phyloP scores from a whole-genome alignment of 306 rosid species.

The Vicia villosa region DNA sequence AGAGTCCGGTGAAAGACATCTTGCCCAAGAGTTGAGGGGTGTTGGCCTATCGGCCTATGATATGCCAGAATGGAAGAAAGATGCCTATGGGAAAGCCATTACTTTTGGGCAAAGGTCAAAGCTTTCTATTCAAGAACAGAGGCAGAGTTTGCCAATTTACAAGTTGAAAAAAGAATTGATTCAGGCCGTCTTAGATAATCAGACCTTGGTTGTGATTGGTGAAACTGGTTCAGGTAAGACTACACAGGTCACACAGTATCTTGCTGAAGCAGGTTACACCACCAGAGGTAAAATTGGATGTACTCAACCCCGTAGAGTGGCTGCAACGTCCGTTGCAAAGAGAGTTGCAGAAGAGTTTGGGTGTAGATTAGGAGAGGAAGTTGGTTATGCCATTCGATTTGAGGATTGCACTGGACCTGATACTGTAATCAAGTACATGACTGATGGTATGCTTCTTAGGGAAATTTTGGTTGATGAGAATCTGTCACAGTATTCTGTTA shows the following conservation, averaged over 20 bases:
- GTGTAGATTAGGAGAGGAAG: constrained; percentile 86
- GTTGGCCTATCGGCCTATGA: constrained; percentile 90
- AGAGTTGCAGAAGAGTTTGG: constrained; percentile 94
- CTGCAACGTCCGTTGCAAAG: constrained; percentile 92
- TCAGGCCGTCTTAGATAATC: constrained; percentile 85
- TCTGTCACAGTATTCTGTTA: constrained; percentile 78
- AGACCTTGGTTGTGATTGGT: constrained; percentile 78
- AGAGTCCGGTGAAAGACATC: constrained; percentile 84
- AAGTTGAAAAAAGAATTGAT: constrained; percentile 76
- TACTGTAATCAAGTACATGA: constrained; percentile 87
- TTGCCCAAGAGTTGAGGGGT: constrained; percentile 91
- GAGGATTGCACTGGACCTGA: constrained; percentile 89
- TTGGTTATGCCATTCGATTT: constrained; percentile 86
- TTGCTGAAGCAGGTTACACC: constrained; percentile 83
- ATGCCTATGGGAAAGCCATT: constrained; percentile 83
- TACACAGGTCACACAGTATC: constrained; percentile 90
- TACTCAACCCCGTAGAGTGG: constrained; percentile 93
- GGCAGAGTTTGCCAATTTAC: constrained; percentile 81
- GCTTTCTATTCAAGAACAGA: constrained; percentile 84
- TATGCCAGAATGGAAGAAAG: constrained; percentile 95
- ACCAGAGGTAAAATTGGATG: constrained; percentile 83
- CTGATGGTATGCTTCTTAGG: constrained; percentile 86
- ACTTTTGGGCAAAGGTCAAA: constrained; percentile 87
- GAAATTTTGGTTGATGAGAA: constrained; percentile 76
- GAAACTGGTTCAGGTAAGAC: constrained; percentile 96